Evolutionary conservation across 352 stramenopile species (phyloP).

Genomic region (Pythium catenulatum): DNA sequence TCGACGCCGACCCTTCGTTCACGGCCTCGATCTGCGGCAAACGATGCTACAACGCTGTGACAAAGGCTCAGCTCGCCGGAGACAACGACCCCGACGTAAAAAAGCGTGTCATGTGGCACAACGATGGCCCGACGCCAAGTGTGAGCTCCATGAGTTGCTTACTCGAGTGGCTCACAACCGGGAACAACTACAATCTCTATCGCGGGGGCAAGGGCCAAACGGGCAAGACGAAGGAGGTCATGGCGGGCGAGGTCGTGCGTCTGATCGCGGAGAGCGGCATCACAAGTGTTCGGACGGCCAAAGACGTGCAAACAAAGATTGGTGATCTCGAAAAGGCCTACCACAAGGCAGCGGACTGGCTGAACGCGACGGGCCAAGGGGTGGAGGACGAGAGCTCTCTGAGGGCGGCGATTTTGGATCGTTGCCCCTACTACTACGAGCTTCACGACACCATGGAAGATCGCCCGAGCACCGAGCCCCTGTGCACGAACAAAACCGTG

Average conservation of each 20-base stretch:
- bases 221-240: conserved; percentile 30
- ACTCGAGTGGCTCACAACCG: conserved; percentile 51
- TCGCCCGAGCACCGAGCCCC: not conserved
- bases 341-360: conserved; percentile 30
- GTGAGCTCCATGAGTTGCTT: conserved; percentile 54
- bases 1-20: no score
- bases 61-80: not conserved
- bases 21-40: no score
- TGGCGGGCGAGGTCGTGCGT: conserved; percentile 34
- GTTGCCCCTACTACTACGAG: conserved; percentile 48
- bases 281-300: conserved; percentile 21
- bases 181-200: conserved; percentile 49
- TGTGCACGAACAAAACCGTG: not conserved
- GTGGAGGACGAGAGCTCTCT: conserved; percentile 39
- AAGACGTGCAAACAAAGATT: conserved; percentile 53
- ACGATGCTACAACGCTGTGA: not conserved
- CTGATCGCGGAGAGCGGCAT: conserved; percentile 26
- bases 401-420: conserved; percentile 10
- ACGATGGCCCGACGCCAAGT: not conserved
- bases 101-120: conserved; percentile 12
- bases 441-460: conserved; percentile 36
- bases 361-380: conserved; percentile 42
- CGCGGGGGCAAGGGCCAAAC: conserved; percentile 43
- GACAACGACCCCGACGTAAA: not conserved
- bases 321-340: conserved; percentile 27